A percentile compares a stretch with the other conserved stretches of the same genome.
phyloP scores from a whole-genome alignment of 2,329 filamentous ascomycete species.

The Paraphoma sp. region DNA sequence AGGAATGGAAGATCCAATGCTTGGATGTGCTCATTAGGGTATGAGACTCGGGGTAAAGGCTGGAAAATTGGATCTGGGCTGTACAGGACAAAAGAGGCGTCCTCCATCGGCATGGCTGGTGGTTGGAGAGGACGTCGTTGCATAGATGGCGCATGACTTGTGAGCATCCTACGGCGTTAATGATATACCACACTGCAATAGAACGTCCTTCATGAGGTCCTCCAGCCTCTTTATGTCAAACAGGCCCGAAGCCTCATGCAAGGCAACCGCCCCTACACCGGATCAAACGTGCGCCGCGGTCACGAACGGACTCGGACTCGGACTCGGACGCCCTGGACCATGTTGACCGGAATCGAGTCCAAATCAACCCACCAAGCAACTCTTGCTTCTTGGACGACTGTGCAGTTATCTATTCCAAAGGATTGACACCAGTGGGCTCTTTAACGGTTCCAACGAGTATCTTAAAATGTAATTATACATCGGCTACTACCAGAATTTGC shows the following conservation, averaged over 20 bases:
- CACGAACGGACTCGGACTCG: background rate
- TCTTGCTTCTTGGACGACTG: no score
- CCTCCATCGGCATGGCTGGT: background rate
- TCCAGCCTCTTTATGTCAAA: background rate
- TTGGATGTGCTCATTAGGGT: constrained; percentile 86
- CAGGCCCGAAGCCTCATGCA: background rate
- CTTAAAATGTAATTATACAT: no score
- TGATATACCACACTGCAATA: background rate
- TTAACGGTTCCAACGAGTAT: no score
- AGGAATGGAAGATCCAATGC: constrained; percentile 91
- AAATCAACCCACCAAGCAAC: background rate
- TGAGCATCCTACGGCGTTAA: background rate
- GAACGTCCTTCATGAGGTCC: background rate
- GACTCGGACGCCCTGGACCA: background rate
- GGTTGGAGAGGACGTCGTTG: constrained; percentile 5
- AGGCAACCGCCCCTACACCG: background rate
- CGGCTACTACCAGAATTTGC: no score
- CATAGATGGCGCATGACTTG: constrained; percentile 21
- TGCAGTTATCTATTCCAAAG: no score
- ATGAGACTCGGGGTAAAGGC: constrained; percentile 9
- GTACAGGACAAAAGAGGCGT: background rate
- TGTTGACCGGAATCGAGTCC: background rate
- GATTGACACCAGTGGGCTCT: no score
- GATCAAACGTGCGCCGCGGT: background rate
- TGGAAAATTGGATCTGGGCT: background rate